A percentile compares a stretch with the other conserved stretches of the same genome.
These are phyloP conservation scores for Acanthamoeba quina DNA, from an alignment of 208 protist species.

Conservation along the genomic window DNA sequence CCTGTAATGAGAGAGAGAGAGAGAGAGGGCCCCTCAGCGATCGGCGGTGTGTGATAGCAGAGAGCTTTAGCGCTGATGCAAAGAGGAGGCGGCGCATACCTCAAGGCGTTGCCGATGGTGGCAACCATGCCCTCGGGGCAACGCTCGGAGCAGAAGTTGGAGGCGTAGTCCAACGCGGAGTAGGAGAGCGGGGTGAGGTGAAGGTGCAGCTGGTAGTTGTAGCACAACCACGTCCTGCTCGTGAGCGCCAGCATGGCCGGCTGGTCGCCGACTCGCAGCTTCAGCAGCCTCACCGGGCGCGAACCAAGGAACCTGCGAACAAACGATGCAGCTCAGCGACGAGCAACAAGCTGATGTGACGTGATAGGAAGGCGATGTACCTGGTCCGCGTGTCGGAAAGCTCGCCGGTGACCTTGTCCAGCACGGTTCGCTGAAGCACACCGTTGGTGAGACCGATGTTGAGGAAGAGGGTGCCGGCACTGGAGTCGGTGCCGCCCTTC, in stretches of 20 bases:
- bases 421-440: conserved; percentile 87
- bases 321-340: neutral
- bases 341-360: neutral
- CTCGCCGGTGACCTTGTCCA: conserved; percentile 89
- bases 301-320: conserved; percentile 83
- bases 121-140: conserved; percentile 92
- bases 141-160: conserved; percentile 91
- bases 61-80: no score
- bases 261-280: conserved; percentile 76
- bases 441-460: conserved; percentile 93
- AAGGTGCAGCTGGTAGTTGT: conserved; percentile 82
- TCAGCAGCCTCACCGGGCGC: conserved; percentile 79
- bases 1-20: neutral
- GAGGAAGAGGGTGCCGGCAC: conserved; percentile 84
- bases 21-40: neutral
- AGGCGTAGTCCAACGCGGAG: conserved; percentile 88
- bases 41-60: neutral
- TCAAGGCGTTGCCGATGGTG: conserved; percentile 86
- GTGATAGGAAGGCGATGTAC: conserved; percentile 62
- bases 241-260: conserved; percentile 92
- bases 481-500: conserved; percentile 21
- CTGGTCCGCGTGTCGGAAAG: conserved; percentile 89
- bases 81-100: conserved; percentile 16
- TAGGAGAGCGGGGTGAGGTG: conserved; percentile 91
- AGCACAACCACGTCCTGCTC: conserved; percentile 90